Evolutionary conservation across 768 basidiomycete genomes (phyloP).

Genomic region (Termitomyces sp.): DNA sequence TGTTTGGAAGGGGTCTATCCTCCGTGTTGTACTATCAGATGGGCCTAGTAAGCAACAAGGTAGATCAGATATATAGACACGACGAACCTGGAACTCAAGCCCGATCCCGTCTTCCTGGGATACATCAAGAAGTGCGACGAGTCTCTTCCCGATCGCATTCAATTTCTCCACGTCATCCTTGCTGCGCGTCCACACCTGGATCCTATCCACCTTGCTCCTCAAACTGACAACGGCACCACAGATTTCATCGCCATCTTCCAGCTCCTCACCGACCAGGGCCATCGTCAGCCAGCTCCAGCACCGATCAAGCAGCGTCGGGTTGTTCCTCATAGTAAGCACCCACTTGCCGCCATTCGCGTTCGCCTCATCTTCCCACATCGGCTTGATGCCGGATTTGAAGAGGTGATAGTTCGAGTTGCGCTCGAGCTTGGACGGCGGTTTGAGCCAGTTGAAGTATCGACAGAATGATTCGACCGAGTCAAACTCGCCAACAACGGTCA

Average conservation of each 20-base stretch:
- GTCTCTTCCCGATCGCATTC: slow-evolving; percentile 80
- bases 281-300: slow-evolving; percentile 91
- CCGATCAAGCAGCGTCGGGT: slow-evolving; percentile 73
- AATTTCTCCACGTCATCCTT: slow-evolving; percentile 85
- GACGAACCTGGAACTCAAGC: slow-evolving; percentile 83
- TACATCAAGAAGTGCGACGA: slow-evolving; percentile 81
- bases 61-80: slow-evolving; percentile 2
- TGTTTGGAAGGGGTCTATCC: slow-evolving; percentile 76
- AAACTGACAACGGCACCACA: slow-evolving; percentile 87
- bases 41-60: not conserved
- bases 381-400: slow-evolving; percentile 92
- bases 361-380: slow-evolving; percentile 96
- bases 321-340: slow-evolving; percentile 91
- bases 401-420: slow-evolving; percentile 93
- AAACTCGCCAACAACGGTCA: slow-evolving; percentile 87
- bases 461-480: slow-evolving; percentile 89
- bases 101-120: slow-evolving; percentile 84
- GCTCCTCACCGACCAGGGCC: slow-evolving; percentile 86
- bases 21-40: slow-evolving; percentile 76
- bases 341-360: slow-evolving; percentile 94
- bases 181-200: slow-evolving; percentile 87
- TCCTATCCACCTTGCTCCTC: slow-evolving; percentile 83
- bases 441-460: slow-evolving; percentile 92
- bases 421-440: slow-evolving; percentile 85
- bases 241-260: slow-evolving; percentile 71